Base-by-base conservation (phyloP, 2,329 filamentous ascomycete genomes). In the Calonectria pseudoturangicola region DNA sequence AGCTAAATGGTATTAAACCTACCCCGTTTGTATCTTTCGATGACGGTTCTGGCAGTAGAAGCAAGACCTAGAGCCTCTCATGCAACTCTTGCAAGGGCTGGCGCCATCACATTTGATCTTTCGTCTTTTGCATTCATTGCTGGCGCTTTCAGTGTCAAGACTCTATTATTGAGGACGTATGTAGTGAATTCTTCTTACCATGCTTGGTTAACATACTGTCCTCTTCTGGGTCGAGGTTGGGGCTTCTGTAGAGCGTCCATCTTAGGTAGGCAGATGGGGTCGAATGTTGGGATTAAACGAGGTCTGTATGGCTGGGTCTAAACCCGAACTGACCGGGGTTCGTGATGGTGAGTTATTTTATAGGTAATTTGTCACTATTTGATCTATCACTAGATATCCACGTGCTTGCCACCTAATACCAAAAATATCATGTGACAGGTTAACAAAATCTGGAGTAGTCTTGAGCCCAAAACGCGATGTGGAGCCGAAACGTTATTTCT, bases 31-130 rank as follows among this genome's bases (percentile, higher is more conserved):
- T 36, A 25, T 3, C n/a, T 33, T 48, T 7, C 12, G 2, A 7
- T 41, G n/a, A 28, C 33, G n/a, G 47, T 39, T 6, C 13, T 47
- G 3, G 27, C 33, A 21, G 43, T 68, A 68, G 28, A 41, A 27
- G 13, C 66, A 68, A 33, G 21, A 3, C 10, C 41, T 30, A 9
- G 54, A 62, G 0, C 21, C 9, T 48, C 2, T 27, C 3, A 25
- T 10, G n/a, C 66, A 68, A 8, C 43, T 68, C 27, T 6, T 39
- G 10, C 66, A 68, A 8, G 66, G 66, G 10, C 27, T 68, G 1
- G 21, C 54, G 27, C 66, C 66, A 39, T 69, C 56, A 13, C 66
- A 69, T 6, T 63, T 69, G n/a, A 43, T 54, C 47, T 69, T 69
- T 8, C 66, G 18, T n/a, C 56, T 56, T 58, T 69, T 69, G 12